These are phyloP conservation scores for Colletotrichum lupini DNA, from an alignment of 2,329 filamentous ascomycete species.

Conservation along the genomic window DNA sequence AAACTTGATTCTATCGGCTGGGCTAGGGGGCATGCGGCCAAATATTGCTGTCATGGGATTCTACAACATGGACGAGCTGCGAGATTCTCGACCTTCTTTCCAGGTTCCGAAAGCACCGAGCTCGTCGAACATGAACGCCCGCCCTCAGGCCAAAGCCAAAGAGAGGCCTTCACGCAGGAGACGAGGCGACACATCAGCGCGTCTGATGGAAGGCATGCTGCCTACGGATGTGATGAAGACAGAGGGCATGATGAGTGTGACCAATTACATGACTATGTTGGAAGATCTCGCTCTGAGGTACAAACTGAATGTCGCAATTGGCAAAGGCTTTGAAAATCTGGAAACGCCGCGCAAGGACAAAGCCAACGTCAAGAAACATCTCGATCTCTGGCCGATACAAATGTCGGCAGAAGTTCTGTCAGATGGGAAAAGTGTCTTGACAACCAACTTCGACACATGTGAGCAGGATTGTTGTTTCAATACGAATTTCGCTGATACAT, in stretches of 20 bases:
- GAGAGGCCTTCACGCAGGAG: slow-evolving; percentile 48
- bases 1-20: slow-evolving; percentile 84
- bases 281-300: slow-evolving; percentile 83
- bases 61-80: slow-evolving; percentile 82
- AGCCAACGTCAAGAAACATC: slow-evolving; percentile 76
- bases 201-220: slow-evolving; percentile 66
- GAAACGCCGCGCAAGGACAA: slow-evolving; percentile 75
- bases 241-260: slow-evolving; percentile 75
- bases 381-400: slow-evolving; percentile 92
- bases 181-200: slow-evolving; percentile 65
- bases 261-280: slow-evolving; percentile 83
- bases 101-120: slow-evolving; percentile 64
- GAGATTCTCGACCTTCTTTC: slow-evolving; percentile 66
- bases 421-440: slow-evolving; percentile 75
- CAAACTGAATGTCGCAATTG: slow-evolving; percentile 86
- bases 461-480: slow-evolving; percentile 46
- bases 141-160: slow-evolving; percentile 43
- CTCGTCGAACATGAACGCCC: slow-evolving; percentile 48
- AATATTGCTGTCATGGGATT: slow-evolving; percentile 87
- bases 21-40: slow-evolving; percentile 87
- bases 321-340: slow-evolving; percentile 81
- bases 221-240: slow-evolving; percentile 77
- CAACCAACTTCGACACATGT: slow-evolving; percentile 93
- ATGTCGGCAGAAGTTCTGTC: slow-evolving; percentile 87
- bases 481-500: not conserved